These are phyloP conservation scores for Coemansia sp. DNA, from an alignment of 192 early-diverging fungal genomes.

Conservation along the genomic window DNA sequence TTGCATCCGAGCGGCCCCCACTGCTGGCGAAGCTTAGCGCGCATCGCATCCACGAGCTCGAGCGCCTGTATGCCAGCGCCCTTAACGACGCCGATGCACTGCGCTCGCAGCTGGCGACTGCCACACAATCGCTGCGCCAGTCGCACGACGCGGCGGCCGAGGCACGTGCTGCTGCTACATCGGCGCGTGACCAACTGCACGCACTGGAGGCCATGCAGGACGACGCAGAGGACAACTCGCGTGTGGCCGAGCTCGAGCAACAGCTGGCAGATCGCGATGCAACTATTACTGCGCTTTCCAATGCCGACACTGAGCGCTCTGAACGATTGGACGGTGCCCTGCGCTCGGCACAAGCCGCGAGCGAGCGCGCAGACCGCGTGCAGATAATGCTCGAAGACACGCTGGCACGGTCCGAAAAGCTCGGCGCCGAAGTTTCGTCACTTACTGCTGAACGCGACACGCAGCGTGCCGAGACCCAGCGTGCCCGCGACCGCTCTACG, in stretches of 20 bases:
- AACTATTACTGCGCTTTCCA: conserved; percentile 11
- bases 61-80: conserved; percentile 52
- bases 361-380: conserved; percentile 44
- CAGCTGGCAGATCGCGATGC: conserved; percentile 23
- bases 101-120: conserved; percentile 44
- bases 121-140: conserved; percentile 47
- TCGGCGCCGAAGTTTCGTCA: conserved; percentile 13
- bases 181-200: conserved; percentile 31
- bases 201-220: conserved; percentile 33
- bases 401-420: conserved; percentile 20
- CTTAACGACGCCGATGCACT: conserved; percentile 53
- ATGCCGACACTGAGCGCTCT: conserved; percentile 10
- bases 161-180: conserved; percentile 33
- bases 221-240: conserved; percentile 13
- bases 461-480: conserved; percentile 28
- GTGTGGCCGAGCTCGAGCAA: conserved; percentile 13
- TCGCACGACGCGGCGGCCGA: conserved; percentile 41
- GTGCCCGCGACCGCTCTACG: conserved; percentile 17
- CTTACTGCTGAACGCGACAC: conserved; percentile 19
- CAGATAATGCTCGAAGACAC: conserved; percentile 40
- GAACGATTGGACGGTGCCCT: conserved; percentile 33
- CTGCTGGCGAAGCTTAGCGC: conserved; percentile 36
- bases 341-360: conserved; percentile 29
- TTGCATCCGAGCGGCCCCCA: conserved; percentile 29
- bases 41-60: conserved; percentile 47